Evolutionary conservation across 148 eudicot species (phyloP).

Genomic region (Chenopodium formosanum): DNA sequence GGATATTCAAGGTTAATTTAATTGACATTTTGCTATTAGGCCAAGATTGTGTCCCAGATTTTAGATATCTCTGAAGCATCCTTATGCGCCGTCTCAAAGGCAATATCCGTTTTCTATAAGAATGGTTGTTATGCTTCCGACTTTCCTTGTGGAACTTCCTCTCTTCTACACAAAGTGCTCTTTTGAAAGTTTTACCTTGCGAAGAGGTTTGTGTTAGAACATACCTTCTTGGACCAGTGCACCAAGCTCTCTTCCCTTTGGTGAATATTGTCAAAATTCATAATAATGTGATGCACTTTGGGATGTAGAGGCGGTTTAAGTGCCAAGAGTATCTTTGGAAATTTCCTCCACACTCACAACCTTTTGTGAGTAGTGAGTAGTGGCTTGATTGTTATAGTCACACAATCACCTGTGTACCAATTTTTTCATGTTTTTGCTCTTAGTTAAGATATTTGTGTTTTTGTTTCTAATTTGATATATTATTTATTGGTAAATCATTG

Average conservation of each 20-base stretch:
- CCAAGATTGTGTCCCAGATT: not conserved
- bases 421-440: not conserved
- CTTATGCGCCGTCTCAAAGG: not conserved
- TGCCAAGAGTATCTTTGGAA: not conserved
- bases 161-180: not conserved
- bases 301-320: not conserved
- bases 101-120: not conserved
- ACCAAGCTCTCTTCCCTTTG: slow-evolving; percentile 3
- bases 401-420: not conserved
- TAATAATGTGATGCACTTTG: not conserved
- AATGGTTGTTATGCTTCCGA: too few species aligned
- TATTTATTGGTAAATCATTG: not conserved
- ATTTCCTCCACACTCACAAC: not conserved
- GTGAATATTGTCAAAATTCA: not conserved
- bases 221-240: not conserved
- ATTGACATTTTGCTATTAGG: not conserved
- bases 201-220: not conserved
- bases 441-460: not conserved
- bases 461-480: slow-evolving; percentile 7
- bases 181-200: not conserved
- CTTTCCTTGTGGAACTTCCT: not conserved
- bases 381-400: not conserved
- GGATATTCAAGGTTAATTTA: not conserved
- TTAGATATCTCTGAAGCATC: not conserved
- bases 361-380: not conserved